Base-by-base conservation (phyloP, 352 stramenopile genomes). In the Globisporangium viniferum region DNA sequence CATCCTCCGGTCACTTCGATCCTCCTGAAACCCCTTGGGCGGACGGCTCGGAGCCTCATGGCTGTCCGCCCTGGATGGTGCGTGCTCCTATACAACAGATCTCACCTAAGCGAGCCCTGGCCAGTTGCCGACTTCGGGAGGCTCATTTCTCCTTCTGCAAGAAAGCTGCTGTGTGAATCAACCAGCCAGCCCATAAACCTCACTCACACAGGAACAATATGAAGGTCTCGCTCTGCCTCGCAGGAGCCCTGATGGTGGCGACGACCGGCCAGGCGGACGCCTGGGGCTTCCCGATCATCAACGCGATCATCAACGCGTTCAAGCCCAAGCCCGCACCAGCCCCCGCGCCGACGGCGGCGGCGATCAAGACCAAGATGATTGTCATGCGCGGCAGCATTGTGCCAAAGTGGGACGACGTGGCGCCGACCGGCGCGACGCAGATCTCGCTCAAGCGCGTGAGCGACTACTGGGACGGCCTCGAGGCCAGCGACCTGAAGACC, bases 201-300 rank as follows among this genome's bases (percentile, higher is more conserved):
- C 24, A 24, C 24, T 24, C 24, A 24, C 24, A 24, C 24, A 24
- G 24, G 24, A 24, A 24, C 24, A 24, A 24, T 24, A 68, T 68
- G 62, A 68, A 68, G 51, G 53, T 68, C 15, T 62, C 59, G 24
- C 20, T 39, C 35, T 68, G 53, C 20, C 24, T 68, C 53, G 41
- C 59, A 2, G 62, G 36, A 2, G 14, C 56, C 36, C 39, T 27
- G 15, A 57, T 68, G 54, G n/a, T 55, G 14, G 15, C 51, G 15
- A 24, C 62, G 39, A 8, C 62, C 1, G 53, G 36, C 15, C 36
- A 68, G 27, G 9, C 27, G 14, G 35, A 68, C 10, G 62, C n/a
- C 18, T 68, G 36, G 62, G 31, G 44, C 24, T 48, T 44, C 27
- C 56, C 35, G 3, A 27, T 68, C 39, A n/a, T 56, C 15, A 48